Conservation (phyloP, 192 early-diverging fungal species). For the Gryganskiella cystojenkinii region DNA sequence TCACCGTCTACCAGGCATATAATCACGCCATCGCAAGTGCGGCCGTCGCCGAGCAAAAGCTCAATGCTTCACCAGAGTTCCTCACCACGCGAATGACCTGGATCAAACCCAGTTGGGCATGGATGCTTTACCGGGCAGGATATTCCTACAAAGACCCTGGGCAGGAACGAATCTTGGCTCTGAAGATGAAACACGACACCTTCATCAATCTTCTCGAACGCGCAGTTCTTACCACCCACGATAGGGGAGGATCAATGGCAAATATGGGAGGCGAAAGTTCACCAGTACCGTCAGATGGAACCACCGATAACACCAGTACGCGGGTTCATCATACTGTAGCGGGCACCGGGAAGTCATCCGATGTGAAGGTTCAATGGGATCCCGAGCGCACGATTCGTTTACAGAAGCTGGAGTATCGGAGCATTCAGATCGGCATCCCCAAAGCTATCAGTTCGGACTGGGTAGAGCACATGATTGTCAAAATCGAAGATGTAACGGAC, state of each 20-base stretch:
- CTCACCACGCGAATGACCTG: slow-evolving; percentile 56
- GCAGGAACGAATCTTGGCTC: slow-evolving; percentile 32
- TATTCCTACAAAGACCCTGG: slow-evolving; percentile 57
- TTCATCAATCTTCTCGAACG: slow-evolving; percentile 17
- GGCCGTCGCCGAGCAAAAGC: slow-evolving; percentile 51
- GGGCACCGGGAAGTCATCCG: slow-evolving; percentile 19
- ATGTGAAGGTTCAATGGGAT: slow-evolving; percentile 60
- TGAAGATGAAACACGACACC: slow-evolving; percentile 13
- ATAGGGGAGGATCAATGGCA: slow-evolving; percentile 45
- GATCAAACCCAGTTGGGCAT: slow-evolving; percentile 61
- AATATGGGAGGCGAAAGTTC: slow-evolving; percentile 34
- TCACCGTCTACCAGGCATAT: slow-evolving; percentile 60
- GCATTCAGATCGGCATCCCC: slow-evolving; percentile 56
- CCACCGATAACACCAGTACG: slow-evolving; percentile 11
- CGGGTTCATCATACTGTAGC: slow-evolving; percentile 9
- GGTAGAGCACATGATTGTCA: slow-evolving; percentile 38
- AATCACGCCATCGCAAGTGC: slow-evolving; percentile 41
- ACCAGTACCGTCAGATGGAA: slow-evolving; percentile 22
- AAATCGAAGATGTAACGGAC: slow-evolving; percentile 58
- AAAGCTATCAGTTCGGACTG: slow-evolving; percentile 25
- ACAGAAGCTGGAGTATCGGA: slow-evolving; percentile 42
- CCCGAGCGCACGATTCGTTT: slow-evolving; percentile 52
- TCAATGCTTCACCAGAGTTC: slow-evolving; percentile 49
- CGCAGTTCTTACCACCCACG: slow-evolving; percentile 7
- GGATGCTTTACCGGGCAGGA: slow-evolving; percentile 63